phyloP scores from a whole-genome alignment of 768 basidiomycete species.

The Austroboletus eburneus region DNA sequence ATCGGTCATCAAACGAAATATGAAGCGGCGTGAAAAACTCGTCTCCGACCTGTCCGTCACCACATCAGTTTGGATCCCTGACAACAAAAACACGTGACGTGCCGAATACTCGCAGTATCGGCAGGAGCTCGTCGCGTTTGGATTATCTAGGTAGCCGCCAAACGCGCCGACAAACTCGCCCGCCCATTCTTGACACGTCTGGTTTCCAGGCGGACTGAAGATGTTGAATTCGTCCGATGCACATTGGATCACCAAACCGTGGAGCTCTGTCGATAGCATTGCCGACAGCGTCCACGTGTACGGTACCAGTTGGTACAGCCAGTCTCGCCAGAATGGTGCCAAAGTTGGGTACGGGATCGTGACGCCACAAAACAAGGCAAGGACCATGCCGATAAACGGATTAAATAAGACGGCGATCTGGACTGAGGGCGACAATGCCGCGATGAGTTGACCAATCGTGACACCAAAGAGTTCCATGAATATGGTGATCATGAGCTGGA shows the following conservation, averaged over 20 bases:
- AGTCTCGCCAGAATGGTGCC: constrained; percentile 66
- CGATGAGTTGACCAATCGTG: constrained; percentile 69
- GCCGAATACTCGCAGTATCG: constrained; percentile 67
- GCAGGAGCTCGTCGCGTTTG: constrained; percentile 54
- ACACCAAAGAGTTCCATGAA: constrained; percentile 74
- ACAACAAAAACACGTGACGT: constrained; percentile 7
- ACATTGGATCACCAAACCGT: constrained; percentile 64
- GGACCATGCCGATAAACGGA: constrained; percentile 63
- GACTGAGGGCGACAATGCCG: constrained; percentile 71
- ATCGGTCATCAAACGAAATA: constrained; percentile 55
- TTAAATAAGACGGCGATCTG: constrained; percentile 79
- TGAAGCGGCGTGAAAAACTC: constrained; percentile 68
- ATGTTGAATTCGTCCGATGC: constrained; percentile 61
- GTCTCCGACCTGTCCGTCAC: constrained; percentile 46
- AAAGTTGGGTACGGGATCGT: constrained; percentile 67
- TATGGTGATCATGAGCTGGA: constrained; percentile 65
- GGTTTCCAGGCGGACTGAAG: constrained; percentile 69
- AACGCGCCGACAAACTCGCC: constrained; percentile 53
- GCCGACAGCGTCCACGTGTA: constrained; percentile 68
- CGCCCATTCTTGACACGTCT: constrained; percentile 73
- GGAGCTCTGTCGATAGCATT: constrained; percentile 74
- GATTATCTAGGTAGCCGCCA: constrained; percentile 76
- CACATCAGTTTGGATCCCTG: no score
- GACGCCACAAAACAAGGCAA: constrained; percentile 77
- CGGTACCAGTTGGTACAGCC: constrained; percentile 71